These are phyloP conservation scores for Pleurotus cornucopiae DNA, from an alignment of 768 basidiomycete species.

Conservation along the genomic window DNA sequence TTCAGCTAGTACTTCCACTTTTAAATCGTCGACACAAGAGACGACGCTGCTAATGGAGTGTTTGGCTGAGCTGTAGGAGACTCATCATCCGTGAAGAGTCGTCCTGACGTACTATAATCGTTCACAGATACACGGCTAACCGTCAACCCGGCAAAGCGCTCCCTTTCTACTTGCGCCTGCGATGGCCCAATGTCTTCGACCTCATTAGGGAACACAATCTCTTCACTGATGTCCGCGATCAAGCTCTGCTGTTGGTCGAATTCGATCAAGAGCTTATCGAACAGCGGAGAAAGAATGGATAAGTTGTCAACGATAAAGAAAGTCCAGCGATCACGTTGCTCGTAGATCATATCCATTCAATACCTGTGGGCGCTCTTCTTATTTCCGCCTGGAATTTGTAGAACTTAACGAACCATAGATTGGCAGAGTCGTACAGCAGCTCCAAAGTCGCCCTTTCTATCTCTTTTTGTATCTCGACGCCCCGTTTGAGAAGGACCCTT, in stretches of 20 bases:
- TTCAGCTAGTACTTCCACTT: slow-evolving; percentile 44
- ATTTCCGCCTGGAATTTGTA: background rate
- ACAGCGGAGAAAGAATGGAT: slow-evolving; percentile 42
- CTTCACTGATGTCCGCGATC: slow-evolving; percentile 93
- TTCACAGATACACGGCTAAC: slow-evolving; percentile 70
- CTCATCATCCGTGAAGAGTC: background rate
- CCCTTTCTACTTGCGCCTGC: slow-evolving; percentile 82
- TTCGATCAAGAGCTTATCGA: slow-evolving; percentile 88
- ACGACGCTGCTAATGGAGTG: slow-evolving; percentile 82
- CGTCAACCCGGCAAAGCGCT: slow-evolving; percentile 94
- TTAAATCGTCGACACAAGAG: slow-evolving; percentile 37
- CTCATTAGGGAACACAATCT: slow-evolving; percentile 91
- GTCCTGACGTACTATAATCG: too few species aligned
- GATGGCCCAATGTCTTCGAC: slow-evolving; percentile 87
- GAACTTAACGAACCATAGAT: slow-evolving; percentile 47
- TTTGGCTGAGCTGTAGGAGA: slow-evolving; percentile 78
- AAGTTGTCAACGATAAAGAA: slow-evolving; percentile 32
- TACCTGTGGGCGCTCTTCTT: slow-evolving; percentile 62
- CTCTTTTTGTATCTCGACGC: slow-evolving; percentile 93
- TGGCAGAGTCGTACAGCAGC: slow-evolving; percentile 81
- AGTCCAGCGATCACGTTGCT: slow-evolving; percentile 83
- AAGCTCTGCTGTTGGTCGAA: slow-evolving; percentile 87
- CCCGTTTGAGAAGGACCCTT: slow-evolving; percentile 81
- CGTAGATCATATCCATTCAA: slow-evolving; percentile 93
- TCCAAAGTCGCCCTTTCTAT: slow-evolving; percentile 70